A percentile compares a stretch with the other conserved stretches of the same genome.
Conservation (phyloP, 1,139 yeast species). For the Zygoascus meyerae region DNA sequence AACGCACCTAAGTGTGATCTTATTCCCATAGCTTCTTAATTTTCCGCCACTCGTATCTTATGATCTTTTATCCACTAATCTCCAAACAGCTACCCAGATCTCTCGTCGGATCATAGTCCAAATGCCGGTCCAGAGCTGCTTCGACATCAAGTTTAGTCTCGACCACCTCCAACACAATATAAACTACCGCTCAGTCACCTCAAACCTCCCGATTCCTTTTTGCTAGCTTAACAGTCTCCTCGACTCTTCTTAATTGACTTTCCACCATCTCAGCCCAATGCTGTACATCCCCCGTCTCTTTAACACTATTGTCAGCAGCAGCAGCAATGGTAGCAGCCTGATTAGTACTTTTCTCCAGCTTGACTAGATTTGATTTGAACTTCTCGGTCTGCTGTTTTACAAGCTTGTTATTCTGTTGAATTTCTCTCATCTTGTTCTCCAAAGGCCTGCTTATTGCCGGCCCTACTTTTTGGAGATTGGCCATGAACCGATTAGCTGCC, state of each 20-base stretch:
- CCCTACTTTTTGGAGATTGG: slow-evolving; percentile 20
- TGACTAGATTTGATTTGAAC: slow-evolving; percentile 18
- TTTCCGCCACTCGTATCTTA: too few relatives aligned
- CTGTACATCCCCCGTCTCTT: slow-evolving; percentile 40
- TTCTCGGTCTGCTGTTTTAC: slow-evolving; percentile 23
- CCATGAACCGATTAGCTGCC: slow-evolving; percentile 17
- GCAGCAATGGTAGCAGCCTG: slow-evolving; percentile 20
- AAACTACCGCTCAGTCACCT: too few relatives aligned
- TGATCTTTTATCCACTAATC: too few relatives aligned
- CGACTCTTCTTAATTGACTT: slow-evolving; percentile 45
- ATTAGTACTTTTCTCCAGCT: slow-evolving; percentile 18
- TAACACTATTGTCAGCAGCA: slow-evolving; percentile 21
- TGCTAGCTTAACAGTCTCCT: slow-evolving; percentile 27
- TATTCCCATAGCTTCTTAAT: too few relatives aligned
- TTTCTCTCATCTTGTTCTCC: slow-evolving; percentile 23
- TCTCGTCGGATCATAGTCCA: too few relatives aligned
- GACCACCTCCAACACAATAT: too few relatives aligned
- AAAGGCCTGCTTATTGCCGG: slow-evolving; percentile 26
- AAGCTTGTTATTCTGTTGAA: slow-evolving; percentile 23
- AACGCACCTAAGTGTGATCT: too few relatives aligned
- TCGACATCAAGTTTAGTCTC: too few relatives aligned
- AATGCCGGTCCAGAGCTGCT: too few relatives aligned
- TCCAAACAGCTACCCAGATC: too few relatives aligned
- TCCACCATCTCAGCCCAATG: slow-evolving; percentile 44
- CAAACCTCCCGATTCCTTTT: not conserved